A percentile compares a stretch with the other conserved stretches of the same genome.
Conservation (phyloP, 2,329 filamentous ascomycete species). For the Colletotrichum liaoningense region DNA sequence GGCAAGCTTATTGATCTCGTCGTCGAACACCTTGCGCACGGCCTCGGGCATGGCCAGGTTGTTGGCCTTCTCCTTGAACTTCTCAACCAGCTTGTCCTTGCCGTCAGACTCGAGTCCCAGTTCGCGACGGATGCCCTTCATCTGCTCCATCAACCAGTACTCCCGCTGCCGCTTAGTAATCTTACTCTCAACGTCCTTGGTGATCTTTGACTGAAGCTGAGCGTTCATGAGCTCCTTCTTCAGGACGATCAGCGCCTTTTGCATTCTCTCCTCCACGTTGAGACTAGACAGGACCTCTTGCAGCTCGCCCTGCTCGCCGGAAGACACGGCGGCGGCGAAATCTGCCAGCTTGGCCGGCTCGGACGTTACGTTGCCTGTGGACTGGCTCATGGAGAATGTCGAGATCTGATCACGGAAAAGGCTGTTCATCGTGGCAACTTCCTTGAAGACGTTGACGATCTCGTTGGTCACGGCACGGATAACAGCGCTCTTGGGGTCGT, state of each 20-base stretch:
- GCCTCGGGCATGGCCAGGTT: conserved; percentile 97
- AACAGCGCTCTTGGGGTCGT: conserved; percentile 88
- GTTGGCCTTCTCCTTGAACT: conserved; percentile 93
- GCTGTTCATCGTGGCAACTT: conserved; percentile 92
- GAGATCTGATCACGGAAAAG: conserved; percentile 98
- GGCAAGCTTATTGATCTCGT: conserved; percentile 96
- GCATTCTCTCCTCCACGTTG: conserved; percentile 91
- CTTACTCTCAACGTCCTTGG: conserved; percentile 96
- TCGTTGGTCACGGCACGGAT: conserved; percentile 95
- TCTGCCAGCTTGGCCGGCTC: conserved; percentile 96
- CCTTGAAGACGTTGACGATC: conserved; percentile 99
- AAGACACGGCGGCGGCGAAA: conserved; percentile 96
- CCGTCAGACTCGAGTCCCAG: conserved; percentile 97
- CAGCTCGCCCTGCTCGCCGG: conserved; percentile 89
- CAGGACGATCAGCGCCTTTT: conserved; percentile 89
- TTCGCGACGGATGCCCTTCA: conserved; percentile 97
- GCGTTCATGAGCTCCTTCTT: conserved; percentile 99
- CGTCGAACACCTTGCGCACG: conserved; percentile 97
- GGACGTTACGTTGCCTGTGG: conserved; percentile 92
- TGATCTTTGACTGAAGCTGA: conserved; percentile 95
- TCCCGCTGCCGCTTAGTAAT: conserved; percentile 97
- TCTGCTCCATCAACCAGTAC: conserved; percentile 99
- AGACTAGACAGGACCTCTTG: conserved; percentile 91
- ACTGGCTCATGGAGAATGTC: conserved; percentile 95
- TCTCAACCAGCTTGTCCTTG: conserved; percentile 97